phyloP scores from a whole-genome alignment of 1,284 basidiomycete species.

The Fomitopsis palustris region DNA sequence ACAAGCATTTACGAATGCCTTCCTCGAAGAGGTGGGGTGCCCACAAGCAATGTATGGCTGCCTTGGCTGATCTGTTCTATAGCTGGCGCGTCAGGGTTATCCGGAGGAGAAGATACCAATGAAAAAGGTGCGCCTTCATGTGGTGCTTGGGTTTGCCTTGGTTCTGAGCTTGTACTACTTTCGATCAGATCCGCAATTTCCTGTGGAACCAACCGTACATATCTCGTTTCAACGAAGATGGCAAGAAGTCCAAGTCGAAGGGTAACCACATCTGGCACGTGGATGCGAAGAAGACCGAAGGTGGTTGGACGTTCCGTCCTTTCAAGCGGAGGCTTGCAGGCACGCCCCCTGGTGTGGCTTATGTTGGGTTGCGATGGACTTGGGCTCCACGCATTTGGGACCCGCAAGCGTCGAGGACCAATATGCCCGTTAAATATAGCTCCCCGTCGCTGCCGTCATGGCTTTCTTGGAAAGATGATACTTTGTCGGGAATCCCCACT shows the following conservation, averaged over 20 bases:
- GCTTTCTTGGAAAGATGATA: conserved; percentile 85
- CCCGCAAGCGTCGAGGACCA: conserved; percentile 84
- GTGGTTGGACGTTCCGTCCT: conserved; percentile 88
- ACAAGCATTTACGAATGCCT: conserved; percentile 96
- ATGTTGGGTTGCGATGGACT: conserved; percentile 81
- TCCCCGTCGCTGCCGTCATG: conserved; percentile 83
- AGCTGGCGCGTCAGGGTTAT: conserved; percentile 78
- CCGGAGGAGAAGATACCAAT: conserved; percentile 85
- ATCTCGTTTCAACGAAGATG: conserved; percentile 97
- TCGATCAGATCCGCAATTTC: conserved; percentile 87
- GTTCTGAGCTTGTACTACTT: conserved; percentile 12
- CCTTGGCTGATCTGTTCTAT: conserved; percentile 1
- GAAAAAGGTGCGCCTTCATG: conserved; percentile 66
- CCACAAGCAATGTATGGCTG: conserved; percentile 5
- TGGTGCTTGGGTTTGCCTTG: background rate
- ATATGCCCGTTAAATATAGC: conserved; percentile 75
- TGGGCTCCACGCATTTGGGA: conserved; percentile 98
- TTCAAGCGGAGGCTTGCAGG: conserved; percentile 88
- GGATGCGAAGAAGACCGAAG: conserved; percentile 86
- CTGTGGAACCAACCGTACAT: conserved; percentile 94
- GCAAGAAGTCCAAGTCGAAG: conserved; percentile 99
- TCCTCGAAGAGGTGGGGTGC: conserved; percentile 79
- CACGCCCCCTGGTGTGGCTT: conserved; percentile 76
- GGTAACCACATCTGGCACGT: conserved; percentile 99
- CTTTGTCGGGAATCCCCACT: conserved; percentile 69